Percentiles rank a stretch among this genome's conserved stretches.
phyloP scores from a whole-genome alignment of 2,329 filamentous ascomycete genomes.

The Colletotrichum siamense region DNA sequence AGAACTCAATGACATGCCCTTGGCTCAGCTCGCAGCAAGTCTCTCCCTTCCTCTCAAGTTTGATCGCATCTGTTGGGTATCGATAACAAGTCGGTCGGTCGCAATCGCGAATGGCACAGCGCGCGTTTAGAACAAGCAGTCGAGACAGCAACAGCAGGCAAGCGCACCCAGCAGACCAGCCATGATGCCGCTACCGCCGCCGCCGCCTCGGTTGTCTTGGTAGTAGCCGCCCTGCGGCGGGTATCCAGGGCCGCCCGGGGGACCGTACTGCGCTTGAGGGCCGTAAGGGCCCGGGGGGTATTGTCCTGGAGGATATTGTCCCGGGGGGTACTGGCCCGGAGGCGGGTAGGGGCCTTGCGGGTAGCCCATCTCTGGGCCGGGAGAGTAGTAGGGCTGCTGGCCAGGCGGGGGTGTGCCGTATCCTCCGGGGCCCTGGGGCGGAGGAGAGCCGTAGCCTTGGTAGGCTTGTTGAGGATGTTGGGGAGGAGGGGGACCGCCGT shows the following conservation, averaged over 20 bases:
- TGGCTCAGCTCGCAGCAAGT: background rate
- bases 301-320: constrained; percentile 36
- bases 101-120: constrained; percentile 9
- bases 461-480: constrained; percentile 50
- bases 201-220: constrained; percentile 34
- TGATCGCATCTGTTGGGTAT: constrained; percentile 5
- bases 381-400: constrained; percentile 39
- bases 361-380: constrained; percentile 49
- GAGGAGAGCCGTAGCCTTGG: constrained; percentile 42
- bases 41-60: background rate
- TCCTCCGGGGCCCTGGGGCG: constrained; percentile 35
- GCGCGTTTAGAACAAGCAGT: constrained; percentile 54
- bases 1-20: background rate
- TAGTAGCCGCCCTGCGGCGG: constrained; percentile 32
- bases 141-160: constrained; percentile 65
- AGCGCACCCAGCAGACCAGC: constrained; percentile 54
- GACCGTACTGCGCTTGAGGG: constrained; percentile 20
- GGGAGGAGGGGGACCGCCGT: constrained; percentile 41
- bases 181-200: constrained; percentile 39
- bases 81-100: background rate
- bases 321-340: constrained; percentile 39
- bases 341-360: constrained; percentile 33
- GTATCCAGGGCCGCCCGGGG: constrained; percentile 27
- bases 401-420: constrained; percentile 38
- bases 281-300: constrained; percentile 25